Evolutionary conservation across 2,329 filamentous ascomycete genomes (phyloP).

Genomic region (Laburnicola sp.): DNA sequence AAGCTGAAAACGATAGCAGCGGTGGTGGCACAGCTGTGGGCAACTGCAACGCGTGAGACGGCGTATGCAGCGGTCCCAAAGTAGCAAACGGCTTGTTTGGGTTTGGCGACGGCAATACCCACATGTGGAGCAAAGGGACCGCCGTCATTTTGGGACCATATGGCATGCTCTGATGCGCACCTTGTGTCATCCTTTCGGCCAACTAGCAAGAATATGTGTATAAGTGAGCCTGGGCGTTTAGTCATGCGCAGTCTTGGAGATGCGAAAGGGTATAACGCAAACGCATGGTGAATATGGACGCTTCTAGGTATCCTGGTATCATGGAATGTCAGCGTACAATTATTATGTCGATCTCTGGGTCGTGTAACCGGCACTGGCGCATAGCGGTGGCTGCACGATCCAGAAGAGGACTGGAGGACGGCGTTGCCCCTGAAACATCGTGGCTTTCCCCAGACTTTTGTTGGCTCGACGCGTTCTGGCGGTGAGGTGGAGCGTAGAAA

Average conservation of each 20-base stretch:
- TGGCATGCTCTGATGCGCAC: conserved; percentile 17
- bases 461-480: conserved; percentile 30
- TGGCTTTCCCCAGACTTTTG: conserved; percentile 36
- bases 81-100: conserved; percentile 4
- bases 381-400: conserved; percentile 20
- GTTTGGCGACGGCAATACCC: conserved; percentile 13
- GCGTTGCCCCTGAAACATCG: conserved; percentile 31
- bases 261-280: conserved; percentile 3
- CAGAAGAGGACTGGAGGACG: conserved; percentile 24
- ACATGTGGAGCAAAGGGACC: conserved; percentile 14
- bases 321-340: too few species aligned
- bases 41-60: conserved; percentile 3
- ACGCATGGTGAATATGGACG: background rate
- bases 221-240: conserved; percentile 3
- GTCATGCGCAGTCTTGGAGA: conserved; percentile 3
- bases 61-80: conserved; percentile 8
- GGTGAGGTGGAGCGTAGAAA: conserved; percentile 36
- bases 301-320: background rate
- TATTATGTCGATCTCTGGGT: conserved; percentile 7
- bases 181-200: conserved; percentile 16
- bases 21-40: conserved; percentile 13
- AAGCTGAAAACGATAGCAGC: conserved; percentile 3
- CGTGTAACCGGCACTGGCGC: conserved; percentile 12
- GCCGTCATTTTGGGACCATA: conserved; percentile 18
- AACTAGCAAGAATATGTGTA: too few species aligned